Percentiles rank a stretch among this genome's conserved stretches.
These are phyloP conservation scores for Aspergillus sp. DNA, from an alignment of 2,329 filamentous ascomycete species.

Conservation along the genomic window DNA sequence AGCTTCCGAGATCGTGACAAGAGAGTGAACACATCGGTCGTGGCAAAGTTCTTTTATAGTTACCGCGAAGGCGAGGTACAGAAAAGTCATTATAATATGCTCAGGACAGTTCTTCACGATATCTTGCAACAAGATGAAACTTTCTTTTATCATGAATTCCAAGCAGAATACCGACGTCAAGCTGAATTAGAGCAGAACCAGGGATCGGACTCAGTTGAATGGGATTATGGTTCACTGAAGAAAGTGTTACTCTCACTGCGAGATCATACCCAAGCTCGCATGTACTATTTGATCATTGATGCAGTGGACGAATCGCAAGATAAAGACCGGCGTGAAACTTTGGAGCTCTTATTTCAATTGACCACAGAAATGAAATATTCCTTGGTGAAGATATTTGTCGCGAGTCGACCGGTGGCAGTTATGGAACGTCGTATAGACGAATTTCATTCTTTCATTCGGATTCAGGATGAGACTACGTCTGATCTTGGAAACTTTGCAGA, in stretches of 20 bases:
- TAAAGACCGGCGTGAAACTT: constrained; percentile 1
- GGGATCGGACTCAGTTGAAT: background rate
- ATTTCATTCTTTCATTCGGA: background rate
- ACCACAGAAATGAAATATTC: background rate
- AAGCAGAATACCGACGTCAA: background rate
- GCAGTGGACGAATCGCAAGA: constrained; percentile 4
- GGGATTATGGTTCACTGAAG: constrained; percentile 2
- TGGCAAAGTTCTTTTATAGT: constrained; percentile 6
- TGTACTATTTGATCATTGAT: constrained; percentile 3
- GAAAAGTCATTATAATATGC: constrained; percentile 6
- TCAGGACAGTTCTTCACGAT: background rate
- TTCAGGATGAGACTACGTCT: constrained; percentile 1
- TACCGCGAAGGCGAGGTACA: constrained; percentile 2
- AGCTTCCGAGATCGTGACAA: background rate
- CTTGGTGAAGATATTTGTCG: background rate
- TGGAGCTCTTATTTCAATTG: background rate
- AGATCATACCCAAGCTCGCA: background rate
- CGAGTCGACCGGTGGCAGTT: background rate
- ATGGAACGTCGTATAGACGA: background rate
- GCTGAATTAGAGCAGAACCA: background rate
- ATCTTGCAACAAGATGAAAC: background rate
- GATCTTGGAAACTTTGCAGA: background rate
- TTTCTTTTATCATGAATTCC: constrained; percentile 4
- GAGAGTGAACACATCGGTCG: background rate
- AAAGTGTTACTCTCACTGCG: background rate